phyloP scores from a whole-genome alignment of 2,329 filamentous ascomycete species.

The Fusarium lateritium region DNA sequence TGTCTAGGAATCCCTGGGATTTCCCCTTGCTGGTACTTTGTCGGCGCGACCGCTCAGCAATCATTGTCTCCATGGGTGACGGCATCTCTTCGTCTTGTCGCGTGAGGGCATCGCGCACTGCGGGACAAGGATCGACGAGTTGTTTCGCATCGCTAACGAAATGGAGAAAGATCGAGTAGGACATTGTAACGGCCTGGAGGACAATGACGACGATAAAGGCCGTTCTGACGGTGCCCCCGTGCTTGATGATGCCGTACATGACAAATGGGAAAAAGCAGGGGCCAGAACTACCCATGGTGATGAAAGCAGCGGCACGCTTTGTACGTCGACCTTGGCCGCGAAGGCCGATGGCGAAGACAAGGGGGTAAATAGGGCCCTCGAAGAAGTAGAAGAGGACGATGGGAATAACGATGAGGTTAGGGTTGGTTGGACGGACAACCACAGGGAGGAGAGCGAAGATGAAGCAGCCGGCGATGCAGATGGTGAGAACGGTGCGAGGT shows the following conservation, averaged over 20 bases:
- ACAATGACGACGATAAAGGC: constrained; percentile 75
- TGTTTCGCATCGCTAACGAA: constrained; percentile 62
- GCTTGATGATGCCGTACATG: constrained; percentile 75
- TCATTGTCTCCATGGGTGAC: constrained; percentile 36
- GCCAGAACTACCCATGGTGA: constrained; percentile 82
- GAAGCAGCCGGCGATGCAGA: constrained; percentile 73
- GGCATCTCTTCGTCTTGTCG: constrained; percentile 43
- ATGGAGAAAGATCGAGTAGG: constrained; percentile 66
- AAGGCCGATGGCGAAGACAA: constrained; percentile 84
- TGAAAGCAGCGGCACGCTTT: constrained; percentile 82
- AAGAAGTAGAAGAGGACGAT: constrained; percentile 82
- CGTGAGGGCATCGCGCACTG: constrained; percentile 38
- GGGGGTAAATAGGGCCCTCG: constrained; percentile 86
- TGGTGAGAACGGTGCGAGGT: constrained; percentile 78
- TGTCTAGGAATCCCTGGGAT: constrained; percentile 43
- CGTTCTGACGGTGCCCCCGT: constrained; percentile 72
- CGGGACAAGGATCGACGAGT: constrained; percentile 57
- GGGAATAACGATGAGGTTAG: constrained; percentile 70
- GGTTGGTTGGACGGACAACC: constrained; percentile 60
- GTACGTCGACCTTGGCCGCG: constrained; percentile 85
- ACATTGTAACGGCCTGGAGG: constrained; percentile 62
- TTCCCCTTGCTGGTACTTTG: constrained; percentile 39
- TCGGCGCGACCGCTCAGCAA: constrained; percentile 30
- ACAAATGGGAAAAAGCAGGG: constrained; percentile 83
- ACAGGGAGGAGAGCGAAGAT: constrained; percentile 67